Evolutionary conservation across 2,329 filamentous ascomycete genomes (phyloP).

Genomic region (Neocucurbitaria cava): DNA sequence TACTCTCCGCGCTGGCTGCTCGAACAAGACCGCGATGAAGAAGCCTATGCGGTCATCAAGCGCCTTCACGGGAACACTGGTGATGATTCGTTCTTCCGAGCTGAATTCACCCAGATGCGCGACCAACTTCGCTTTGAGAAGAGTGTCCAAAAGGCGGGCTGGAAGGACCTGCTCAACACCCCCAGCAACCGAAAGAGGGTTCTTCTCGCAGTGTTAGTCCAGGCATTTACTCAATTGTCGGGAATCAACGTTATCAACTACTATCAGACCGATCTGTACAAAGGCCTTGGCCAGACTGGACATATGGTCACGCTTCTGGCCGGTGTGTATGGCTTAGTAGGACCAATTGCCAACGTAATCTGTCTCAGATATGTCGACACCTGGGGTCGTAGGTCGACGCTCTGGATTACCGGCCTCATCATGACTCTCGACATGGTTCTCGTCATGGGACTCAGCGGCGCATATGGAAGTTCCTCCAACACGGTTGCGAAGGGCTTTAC

Average conservation of each 20-base stretch:
- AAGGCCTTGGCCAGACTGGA: constrained; percentile 26
- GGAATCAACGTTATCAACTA: constrained; percentile 55
- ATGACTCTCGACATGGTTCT: constrained; percentile 14
- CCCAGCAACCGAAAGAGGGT: constrained; percentile 44
- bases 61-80: constrained; percentile 5
- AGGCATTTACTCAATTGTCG: constrained; percentile 58
- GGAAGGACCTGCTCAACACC: constrained; percentile 8
- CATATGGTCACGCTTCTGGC: constrained; percentile 30
- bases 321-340: constrained; percentile 46
- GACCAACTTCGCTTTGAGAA: constrained; percentile 15
- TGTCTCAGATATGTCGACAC: constrained; percentile 15
- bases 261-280: not conserved
- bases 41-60: constrained; percentile 33
- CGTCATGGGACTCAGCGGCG: constrained; percentile 14
- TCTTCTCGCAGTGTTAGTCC: constrained; percentile 56
- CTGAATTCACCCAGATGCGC: constrained; percentile 15
- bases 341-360: constrained; percentile 9
- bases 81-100: constrained; percentile 12
- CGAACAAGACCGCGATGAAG: constrained; percentile 60
- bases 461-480: constrained; percentile 10
- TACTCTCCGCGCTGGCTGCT: constrained; percentile 69
- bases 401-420: constrained; percentile 13
- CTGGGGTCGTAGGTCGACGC: constrained; percentile 15
- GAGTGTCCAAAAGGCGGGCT: not conserved
- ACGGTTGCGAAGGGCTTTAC: constrained; percentile 10